Conservation (phyloP, 805 yeast genomes). For the Clavispora fructus region DNA sequence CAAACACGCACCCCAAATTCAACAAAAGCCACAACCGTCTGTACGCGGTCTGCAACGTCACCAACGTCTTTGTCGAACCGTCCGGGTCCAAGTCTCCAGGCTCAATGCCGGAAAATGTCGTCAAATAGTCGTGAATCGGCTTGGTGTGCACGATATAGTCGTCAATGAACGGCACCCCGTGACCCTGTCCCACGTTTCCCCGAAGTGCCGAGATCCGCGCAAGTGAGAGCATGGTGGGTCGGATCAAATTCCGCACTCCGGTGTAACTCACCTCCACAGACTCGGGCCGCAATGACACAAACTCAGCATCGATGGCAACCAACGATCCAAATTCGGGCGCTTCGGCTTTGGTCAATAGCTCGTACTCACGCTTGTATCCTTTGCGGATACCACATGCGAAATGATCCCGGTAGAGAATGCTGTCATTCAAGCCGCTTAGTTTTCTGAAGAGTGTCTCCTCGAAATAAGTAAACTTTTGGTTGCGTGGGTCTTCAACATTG, state of each 20-base stretch:
- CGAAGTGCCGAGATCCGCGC: slow-evolving; percentile 88
- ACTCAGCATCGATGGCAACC: slow-evolving; percentile 95
- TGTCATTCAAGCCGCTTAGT: slow-evolving; percentile 42
- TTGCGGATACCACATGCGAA: slow-evolving; percentile 66
- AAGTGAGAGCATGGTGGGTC: slow-evolving; percentile 70
- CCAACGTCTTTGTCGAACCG: slow-evolving; percentile 62
- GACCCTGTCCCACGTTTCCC: slow-evolving; percentile 58
- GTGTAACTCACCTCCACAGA: slow-evolving; percentile 69
- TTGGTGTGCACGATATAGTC: slow-evolving; percentile 79
- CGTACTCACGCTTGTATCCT: slow-evolving; percentile 55
- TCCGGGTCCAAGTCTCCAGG: slow-evolving; percentile 81
- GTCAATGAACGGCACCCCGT: slow-evolving; percentile 82
- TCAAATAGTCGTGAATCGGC: slow-evolving; percentile 76
- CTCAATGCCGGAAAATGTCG: slow-evolving; percentile 90
- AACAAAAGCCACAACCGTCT: slow-evolving; percentile 84
- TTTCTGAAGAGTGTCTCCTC: slow-evolving; percentile 19
- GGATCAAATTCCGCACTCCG: slow-evolving; percentile 63
- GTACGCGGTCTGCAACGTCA: slow-evolving; percentile 76
- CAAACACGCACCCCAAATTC: slow-evolving; percentile 84
- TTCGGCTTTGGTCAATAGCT: slow-evolving; percentile 59
- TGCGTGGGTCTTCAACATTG: slow-evolving; percentile 36
- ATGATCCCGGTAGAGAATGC: slow-evolving; percentile 67
- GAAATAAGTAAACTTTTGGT: slow-evolving; percentile 38
- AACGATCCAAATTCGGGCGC: slow-evolving; percentile 72
- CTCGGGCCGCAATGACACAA: slow-evolving; percentile 77